Base-by-base conservation (phyloP, 129 eudicot species). In the Flaveria brownii region DNA sequence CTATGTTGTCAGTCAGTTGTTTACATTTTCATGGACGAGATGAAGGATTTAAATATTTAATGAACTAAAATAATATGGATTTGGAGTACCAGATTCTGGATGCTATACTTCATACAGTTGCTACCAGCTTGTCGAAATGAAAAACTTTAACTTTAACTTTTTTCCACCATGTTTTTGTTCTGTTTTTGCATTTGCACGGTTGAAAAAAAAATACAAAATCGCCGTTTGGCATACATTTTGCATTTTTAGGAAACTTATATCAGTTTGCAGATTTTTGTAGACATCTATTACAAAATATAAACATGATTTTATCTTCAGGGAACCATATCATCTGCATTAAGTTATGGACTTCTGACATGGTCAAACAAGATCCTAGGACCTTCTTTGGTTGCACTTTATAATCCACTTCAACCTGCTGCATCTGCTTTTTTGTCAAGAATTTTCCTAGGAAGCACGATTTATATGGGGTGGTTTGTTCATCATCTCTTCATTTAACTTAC, bases 331-430 rank as follows among this genome's bases (percentile, higher is more conserved):
- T 95, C 96, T 77, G 99, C 99, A 1, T 71, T 91, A 52, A 95
- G 89, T 79, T 86, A 91, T 74, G 99, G 97, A 78, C 90, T 95
- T 52, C 54, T 91, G 65, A 87, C 99, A 13, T 95, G 99, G 99
- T 91, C 94, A 77, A 95, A 95, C 74, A 95, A 95, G 83, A 81
- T 89, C 51, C 78, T 95, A 67, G 99, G 97, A 66, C 99, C 99
- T 20, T 82, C 97, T 71, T 71, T 95, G 75, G 97, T 95, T 69
- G 97, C 99, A 39, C 86, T 95, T 71, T 95, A 95, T 65, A 83
- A 84, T 79, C 99, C 99, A 15, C 94, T 95, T 73, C 97, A 95
- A 77, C 99, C 99, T 66, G 99, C 94, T 77, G 91, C 94, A 55
- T 95, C 99, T 55, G 94, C 99, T 30, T 81, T 95, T 80, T 74